Evolutionary conservation across 495 filamentous ascomycete genomes (phyloP), one percentile per base, ranked within the genome.

Genomic region (Xylaria flabelliformis): DNA sequence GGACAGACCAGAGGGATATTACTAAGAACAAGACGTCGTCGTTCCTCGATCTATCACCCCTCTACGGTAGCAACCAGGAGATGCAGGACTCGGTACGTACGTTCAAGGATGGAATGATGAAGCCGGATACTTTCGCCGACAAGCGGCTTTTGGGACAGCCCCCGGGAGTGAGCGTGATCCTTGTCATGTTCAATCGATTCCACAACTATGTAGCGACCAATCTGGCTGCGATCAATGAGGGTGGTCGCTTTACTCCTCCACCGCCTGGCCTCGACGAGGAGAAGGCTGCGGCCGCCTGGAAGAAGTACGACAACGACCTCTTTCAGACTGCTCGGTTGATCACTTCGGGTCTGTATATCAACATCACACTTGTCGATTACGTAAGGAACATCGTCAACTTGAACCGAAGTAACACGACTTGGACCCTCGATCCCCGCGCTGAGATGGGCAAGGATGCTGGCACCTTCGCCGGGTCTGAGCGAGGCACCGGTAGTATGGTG

Each of bases 11-110:
- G 66, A 76, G 70, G 4, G 83, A 86, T 68, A 80, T 79, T 71
- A 83, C 82, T 65, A 90, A 87, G 63, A 92, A 90, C 32, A 85
- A 90, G 76, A 95, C 93, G 0, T 96, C 93, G 0, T 94, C 92
- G 0, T 97, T 95, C 75, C 83, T 97, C 19, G 94, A 97, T 72
- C 85, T 97, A 15, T 87, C 91, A 2, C 94, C 94, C 0, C 86
- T 97, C 3, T 97, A 97, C 77, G 94, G 94, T 29, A 95, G 91
- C 78, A 93, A 91, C 72, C 86, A 91, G 76, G 82, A 86, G 2
- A 92, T 94, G 78, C 94, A 97, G 76, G 83, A 93, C 73, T 81
- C 81, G 9, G 89, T 97, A 73, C 86, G 94, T 62, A 93, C 93
- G 0, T 92, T 94, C 80, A 88, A 91, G 76, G 90, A 94, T 74